Evolutionary conservation across 768 basidiomycete species (phyloP), one percentile per base, ranked within the genome.

Genomic region (Lactarius deliciosus): DNA sequence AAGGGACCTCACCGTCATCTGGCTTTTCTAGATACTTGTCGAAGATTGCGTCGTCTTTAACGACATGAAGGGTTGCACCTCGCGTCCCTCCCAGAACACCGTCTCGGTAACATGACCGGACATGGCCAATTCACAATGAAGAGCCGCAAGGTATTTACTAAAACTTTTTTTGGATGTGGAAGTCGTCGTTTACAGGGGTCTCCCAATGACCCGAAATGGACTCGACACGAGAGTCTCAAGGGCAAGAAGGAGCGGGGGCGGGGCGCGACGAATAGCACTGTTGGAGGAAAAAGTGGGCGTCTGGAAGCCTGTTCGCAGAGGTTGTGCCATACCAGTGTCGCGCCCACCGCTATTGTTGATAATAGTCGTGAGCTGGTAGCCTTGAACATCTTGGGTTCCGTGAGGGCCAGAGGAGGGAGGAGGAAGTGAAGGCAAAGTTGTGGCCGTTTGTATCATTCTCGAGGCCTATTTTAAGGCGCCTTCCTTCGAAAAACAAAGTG

Each of bases 1-100:
- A 7, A 32, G 15, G 58, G 56, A 30, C 75, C 85, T 43, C 72
- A 94, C 94, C 94, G 75, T 98, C 94, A 72, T 99, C 97, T 41
- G 94, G 94, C 73, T 88, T 90, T 76, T 96, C 94, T 20, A 99
- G 79, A 76, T 98, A 99, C 72, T 89, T 87, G 81, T 98, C 96
- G 71, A 99, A 93, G 63, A 98, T 95, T n/a, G n/a, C n/a, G n/a
- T n/a, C n/a, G n/a, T 91, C 91, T 76, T 92, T 91, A 63, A 93
- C 89, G 9, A 92, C 87, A 72, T 91, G 89, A 71, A 91, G 92
- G 18, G 88, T 81, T 13, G 90, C 74, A 97, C 94, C 84, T 97
- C 91, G 28, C 97, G 83, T 38, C 94, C 94, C 68, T 95, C 94
- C 96, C 97, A 98, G 76, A 98, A 99, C 71, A 98, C 97, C 0